Evolutionary conservation across 2,329 filamentous ascomycete species (phyloP), one percentile per base, ranked within the genome.

Genomic region (Paraphoma chrysanthemicola): DNA sequence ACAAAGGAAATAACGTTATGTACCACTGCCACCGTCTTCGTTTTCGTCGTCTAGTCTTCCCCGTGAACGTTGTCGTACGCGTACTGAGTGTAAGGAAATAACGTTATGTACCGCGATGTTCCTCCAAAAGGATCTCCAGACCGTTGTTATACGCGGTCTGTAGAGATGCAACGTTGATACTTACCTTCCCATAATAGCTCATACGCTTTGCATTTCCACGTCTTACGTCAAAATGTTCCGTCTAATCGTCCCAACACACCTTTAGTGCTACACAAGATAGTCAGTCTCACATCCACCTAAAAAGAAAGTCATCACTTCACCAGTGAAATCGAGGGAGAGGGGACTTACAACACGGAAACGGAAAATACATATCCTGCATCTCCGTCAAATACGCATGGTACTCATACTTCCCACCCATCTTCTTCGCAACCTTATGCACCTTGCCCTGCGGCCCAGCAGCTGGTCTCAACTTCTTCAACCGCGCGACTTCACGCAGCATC

Each of bases 331-430:
- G 10, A 42, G 29, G 44, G 31, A 14, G 30, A 50, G 68, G 31
- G 51, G 67, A 77, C 80, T 79, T 69, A 81, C 80, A 75, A 51
- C 75, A 78, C 48, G 80, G 80, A 55, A 82, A 81, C 41, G 79
- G 79, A 65, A 79, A 81, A 63, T 75, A 80, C 64, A 70, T 72
- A 70, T 81, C 78, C 76, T 78, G 79, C 49, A 79, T 78, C 72
- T 81, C 80, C 36, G 78, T 81, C 72, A 83, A 62, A 56, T 81
- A 83, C 23, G 74, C 73, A 67, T 80, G 76, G 56, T 78, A 81
- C 10, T 70, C 67, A 48, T 77, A 63, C 56, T 69, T 67, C 42
- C 74, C 66, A 4, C 48, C 60, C 6, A 71, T 54, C 38, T 36
- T 59, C 66, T 77, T 77, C 44, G 66, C 57, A 0, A 82, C 75